A percentile compares a stretch with the other conserved stretches of the same genome.
Evolutionary conservation across 148 eudicot species (phyloP).

Genomic region (Agrostemma githago): DNA sequence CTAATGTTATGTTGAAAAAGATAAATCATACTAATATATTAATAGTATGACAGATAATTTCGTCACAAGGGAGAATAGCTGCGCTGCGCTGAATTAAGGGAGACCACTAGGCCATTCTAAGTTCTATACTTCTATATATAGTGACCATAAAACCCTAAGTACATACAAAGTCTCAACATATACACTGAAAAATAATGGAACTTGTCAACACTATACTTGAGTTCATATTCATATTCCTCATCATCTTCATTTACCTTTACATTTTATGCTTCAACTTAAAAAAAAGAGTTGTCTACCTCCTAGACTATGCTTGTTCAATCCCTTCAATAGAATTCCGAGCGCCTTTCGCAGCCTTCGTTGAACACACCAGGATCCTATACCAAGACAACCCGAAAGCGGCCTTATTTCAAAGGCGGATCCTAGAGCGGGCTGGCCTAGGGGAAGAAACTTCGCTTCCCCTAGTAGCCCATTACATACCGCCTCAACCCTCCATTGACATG

Average conservation of each 20-base stretch:
- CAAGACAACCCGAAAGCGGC: conserved; percentile 18
- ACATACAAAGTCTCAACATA: no score
- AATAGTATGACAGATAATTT: no score
- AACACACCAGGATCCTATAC: conserved; percentile 29
- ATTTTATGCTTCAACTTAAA: background rate
- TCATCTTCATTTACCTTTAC: conserved; percentile 23
- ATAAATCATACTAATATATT: no score
- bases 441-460: background rate
- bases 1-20: no score
- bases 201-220: no score
- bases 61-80: no score
- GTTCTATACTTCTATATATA: no score
- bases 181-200: no score
- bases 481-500: background rate
- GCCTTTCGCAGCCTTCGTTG: conserved; percentile 36
- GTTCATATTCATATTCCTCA: conserved; percentile 7
- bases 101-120: no score
- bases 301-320: conserved; percentile 41
- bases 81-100: no score
- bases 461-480: background rate
- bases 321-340: conserved; percentile 29
- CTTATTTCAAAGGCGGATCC: background rate
- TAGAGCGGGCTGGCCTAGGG: background rate
- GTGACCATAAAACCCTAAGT: no score
- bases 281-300: conserved; percentile 28